Conservation (phyloP, 768 basidiomycete genomes). For the Atractiella rhizophila region DNA sequence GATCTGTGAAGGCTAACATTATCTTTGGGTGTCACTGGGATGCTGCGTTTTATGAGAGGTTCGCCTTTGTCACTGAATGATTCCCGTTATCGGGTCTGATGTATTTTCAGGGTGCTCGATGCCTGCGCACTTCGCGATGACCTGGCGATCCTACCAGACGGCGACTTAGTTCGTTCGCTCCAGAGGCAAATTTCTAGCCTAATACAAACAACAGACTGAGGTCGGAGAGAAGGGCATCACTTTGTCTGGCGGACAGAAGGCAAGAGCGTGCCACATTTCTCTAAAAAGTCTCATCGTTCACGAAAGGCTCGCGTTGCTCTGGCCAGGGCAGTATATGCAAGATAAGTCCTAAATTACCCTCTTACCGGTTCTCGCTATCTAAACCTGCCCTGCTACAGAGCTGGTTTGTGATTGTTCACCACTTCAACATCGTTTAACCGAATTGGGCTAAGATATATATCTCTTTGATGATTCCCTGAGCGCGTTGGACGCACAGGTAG, state of each 20-base stretch:
- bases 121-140: constrained; percentile 72
- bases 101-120: constrained; percentile 60
- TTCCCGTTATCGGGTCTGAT: too few relatives aligned
- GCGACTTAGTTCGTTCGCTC: too few relatives aligned
- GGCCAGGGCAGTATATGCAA: constrained; percentile 69
- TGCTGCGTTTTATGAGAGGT: constrained; percentile 50
- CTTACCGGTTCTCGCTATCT: too few relatives aligned
- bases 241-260: constrained; percentile 18
- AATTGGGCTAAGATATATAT: constrained; percentile 69
- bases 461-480: constrained; percentile 73
- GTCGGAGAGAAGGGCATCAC: constrained; percentile 52
- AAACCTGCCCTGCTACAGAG: too few relatives aligned
- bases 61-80: too few relatives aligned
- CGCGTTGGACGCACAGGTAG: constrained; percentile 61
- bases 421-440: too few relatives aligned
- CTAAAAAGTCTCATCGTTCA: too few relatives aligned
- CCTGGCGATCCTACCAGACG: constrained; percentile 47
- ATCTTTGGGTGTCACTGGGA: constrained; percentile 74
- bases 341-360: too few relatives aligned
- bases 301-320: constrained; percentile 55
- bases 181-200: too few relatives aligned
- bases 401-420: too few relatives aligned
- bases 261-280: constrained; percentile 17
- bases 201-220: too few relatives aligned
- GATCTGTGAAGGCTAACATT: constrained; percentile 71